These are phyloP conservation scores for Clathrus columnatus DNA, from an alignment of 768 basidiomycete genomes.

Conservation along the genomic window DNA sequence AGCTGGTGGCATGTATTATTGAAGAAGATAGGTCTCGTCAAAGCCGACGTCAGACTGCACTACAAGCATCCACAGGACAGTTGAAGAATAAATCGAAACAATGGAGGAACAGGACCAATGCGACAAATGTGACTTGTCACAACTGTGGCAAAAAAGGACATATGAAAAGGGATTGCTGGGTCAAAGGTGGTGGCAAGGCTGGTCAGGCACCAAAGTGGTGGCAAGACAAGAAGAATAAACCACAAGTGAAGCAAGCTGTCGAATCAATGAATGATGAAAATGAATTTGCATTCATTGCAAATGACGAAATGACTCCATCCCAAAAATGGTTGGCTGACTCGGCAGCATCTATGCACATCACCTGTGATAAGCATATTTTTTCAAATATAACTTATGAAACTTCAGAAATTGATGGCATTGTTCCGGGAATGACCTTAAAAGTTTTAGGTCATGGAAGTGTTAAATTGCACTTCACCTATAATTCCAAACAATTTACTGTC, in stretches of 20 bases:
- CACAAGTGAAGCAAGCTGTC: not conserved
- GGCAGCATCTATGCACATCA: not conserved
- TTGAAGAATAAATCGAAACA: too few relatives aligned
- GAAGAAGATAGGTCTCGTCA: not conserved
- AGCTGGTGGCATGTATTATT: not conserved
- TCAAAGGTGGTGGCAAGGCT: conserved; percentile 13
- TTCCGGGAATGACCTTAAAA: too few relatives aligned
- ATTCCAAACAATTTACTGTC: too few relatives aligned
- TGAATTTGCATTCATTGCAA: too few relatives aligned
- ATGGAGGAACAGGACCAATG: too few relatives aligned
- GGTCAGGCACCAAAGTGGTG: conserved; percentile 12
- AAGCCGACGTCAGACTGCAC: not conserved
- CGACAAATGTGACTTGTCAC: conserved; percentile 6
- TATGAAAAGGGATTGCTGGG: conserved; percentile 14
- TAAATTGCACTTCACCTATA: too few relatives aligned
- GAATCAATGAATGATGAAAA: too few relatives aligned
- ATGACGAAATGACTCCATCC: too few relatives aligned
- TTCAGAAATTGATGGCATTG: too few relatives aligned
- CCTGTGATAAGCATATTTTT: not conserved
- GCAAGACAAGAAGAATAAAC: not conserved
- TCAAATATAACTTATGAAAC: too few relatives aligned
- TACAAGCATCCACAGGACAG: not conserved
- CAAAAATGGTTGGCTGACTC: not conserved
- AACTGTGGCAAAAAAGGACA: conserved; percentile 16
- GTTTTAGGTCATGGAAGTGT: too few relatives aligned